Evolutionary conservation across 306 rosid species (phyloP), one percentile per base, ranked within the genome.

Genomic region (Trifolium dubium): DNA sequence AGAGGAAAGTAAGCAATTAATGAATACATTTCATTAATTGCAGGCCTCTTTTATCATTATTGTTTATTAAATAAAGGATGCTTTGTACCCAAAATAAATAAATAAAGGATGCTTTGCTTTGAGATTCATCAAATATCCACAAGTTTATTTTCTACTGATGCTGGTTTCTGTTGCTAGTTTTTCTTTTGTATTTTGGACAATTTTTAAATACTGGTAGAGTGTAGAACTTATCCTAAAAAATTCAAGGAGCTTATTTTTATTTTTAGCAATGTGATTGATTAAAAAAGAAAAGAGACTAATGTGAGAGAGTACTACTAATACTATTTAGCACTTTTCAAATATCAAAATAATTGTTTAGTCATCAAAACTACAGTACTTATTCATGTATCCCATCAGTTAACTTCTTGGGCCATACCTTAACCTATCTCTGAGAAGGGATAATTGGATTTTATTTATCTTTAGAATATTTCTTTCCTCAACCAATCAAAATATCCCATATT

Each of bases 401-500:
- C 70, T 43, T 68, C 56, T 10, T 60, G 86, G 13, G 43, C 73
- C 81, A 84, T 37, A 72, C 80, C 80, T 56, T 31, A 47, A 39
- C 5, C 13, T 74, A 78, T 63, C 67, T 39, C 71, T 68, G 59
- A 66, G 30, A 54, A 56, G 28, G 62, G 56, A 72, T 67, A 44
- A 50, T 39, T 75, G 78, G 67, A 55, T 73, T 73, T 82, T 66
- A 58, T 55, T 69, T 67, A 51, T 63, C 31, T 11, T 0, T 29
- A 72, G 73, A 82, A 79, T 81, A 76, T 86, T 77, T 79, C 35
- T 50, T 72, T 54, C 74, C 70, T 34, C 76, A 51, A 64, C 78
- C 80, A 81, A 83, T 78, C 81, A 80, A 83, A 75, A 78, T 69
- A 81, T 75, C 88, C 87, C 72, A 79, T 72, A 85, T 83, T 79